phyloP scores from a whole-genome alignment of 2,329 filamentous ascomycete species.

The Neoarthrinium moseri region DNA sequence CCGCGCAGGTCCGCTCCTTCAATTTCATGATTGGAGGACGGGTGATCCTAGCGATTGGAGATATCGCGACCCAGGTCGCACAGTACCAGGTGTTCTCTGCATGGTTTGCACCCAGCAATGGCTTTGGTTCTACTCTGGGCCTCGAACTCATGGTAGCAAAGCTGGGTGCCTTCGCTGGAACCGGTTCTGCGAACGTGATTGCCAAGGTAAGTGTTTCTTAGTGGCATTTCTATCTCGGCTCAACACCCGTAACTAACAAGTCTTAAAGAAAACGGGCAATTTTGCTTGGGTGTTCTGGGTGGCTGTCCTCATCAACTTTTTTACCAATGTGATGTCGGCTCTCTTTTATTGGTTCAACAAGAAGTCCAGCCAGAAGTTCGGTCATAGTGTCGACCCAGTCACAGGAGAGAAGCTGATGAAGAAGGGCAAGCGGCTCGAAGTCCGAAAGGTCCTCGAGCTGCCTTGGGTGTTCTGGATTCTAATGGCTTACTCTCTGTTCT shows the following conservation, averaged over 20 bases:
- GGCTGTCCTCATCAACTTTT: conserved; percentile 62
- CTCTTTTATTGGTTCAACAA: conserved; percentile 56
- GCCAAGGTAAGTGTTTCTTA: conserved; percentile 31
- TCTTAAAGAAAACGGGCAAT: conserved; percentile 47
- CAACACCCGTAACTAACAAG: conserved; percentile 9
- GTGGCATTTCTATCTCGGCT: not conserved
- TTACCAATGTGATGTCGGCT: conserved; percentile 54
- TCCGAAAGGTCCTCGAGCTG: conserved; percentile 52
- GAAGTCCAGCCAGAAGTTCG: conserved; percentile 46
- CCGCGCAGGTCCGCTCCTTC: conserved; percentile 54
- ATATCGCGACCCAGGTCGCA: conserved; percentile 62
- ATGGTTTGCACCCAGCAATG: conserved; percentile 61
- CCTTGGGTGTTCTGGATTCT: conserved; percentile 61
- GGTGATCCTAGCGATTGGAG: conserved; percentile 56
- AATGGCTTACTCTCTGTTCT: conserved; percentile 54
- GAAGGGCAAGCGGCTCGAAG: conserved; percentile 56
- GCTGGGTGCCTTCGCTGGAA: conserved; percentile 60
- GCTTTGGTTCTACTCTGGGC: conserved; percentile 60
- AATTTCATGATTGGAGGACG: conserved; percentile 59
- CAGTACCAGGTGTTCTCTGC: conserved; percentile 66
- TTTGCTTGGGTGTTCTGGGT: conserved; percentile 64
- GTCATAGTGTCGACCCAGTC: conserved; percentile 48
- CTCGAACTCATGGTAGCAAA: conserved; percentile 62
- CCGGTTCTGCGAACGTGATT: conserved; percentile 59
- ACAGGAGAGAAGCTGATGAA: conserved; percentile 60